Percentiles rank a stretch among this genome's conserved stretches.
These are phyloP conservation scores for Schizonepeta tenuifolia DNA, from an alignment of 257 asterid genomes.

Conservation along the genomic window DNA sequence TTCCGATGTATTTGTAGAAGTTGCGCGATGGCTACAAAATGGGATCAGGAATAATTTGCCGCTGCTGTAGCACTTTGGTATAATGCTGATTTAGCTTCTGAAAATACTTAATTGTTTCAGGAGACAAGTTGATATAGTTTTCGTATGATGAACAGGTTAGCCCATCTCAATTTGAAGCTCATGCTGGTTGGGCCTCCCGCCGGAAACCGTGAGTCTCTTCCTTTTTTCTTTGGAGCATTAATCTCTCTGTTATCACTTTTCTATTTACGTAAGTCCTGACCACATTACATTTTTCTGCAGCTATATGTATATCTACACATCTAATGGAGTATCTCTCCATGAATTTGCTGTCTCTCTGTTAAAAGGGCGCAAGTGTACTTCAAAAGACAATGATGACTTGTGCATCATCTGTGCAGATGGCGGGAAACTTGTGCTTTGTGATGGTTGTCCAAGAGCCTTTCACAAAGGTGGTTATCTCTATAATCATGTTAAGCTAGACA, in stretches of 20 bases:
- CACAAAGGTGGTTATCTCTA: conserved; percentile 77
- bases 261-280: conserved; percentile 30
- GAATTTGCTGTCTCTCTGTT: conserved; percentile 81
- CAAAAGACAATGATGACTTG: conserved; percentile 83
- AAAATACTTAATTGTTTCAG: conserved; percentile 23
- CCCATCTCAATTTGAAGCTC: conserved; percentile 97
- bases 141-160: conserved; percentile 73
- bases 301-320: conserved; percentile 91
- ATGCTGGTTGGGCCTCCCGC: conserved; percentile 99
- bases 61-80: conserved; percentile 92
- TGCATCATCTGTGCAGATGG: conserved; percentile 99
- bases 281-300: conserved; percentile 54
- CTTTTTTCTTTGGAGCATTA: conserved; percentile 30
- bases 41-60: conserved; percentile 87
- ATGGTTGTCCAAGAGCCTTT: conserved; percentile 99
- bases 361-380: conserved; percentile 75
- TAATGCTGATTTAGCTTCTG: conserved; percentile 28
- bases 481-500: conserved; percentile 21
- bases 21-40: conserved; percentile 87
- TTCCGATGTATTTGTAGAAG: conserved; percentile 55
- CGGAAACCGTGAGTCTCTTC: conserved; percentile 81
- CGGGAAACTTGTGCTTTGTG: conserved; percentile 96
- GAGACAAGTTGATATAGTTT: conserved; percentile 31
- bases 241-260: conserved; percentile 14
- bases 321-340: conserved; percentile 97